Conservation (phyloP, 129 eudicot genomes). For the Sambucus nigra region DNA sequence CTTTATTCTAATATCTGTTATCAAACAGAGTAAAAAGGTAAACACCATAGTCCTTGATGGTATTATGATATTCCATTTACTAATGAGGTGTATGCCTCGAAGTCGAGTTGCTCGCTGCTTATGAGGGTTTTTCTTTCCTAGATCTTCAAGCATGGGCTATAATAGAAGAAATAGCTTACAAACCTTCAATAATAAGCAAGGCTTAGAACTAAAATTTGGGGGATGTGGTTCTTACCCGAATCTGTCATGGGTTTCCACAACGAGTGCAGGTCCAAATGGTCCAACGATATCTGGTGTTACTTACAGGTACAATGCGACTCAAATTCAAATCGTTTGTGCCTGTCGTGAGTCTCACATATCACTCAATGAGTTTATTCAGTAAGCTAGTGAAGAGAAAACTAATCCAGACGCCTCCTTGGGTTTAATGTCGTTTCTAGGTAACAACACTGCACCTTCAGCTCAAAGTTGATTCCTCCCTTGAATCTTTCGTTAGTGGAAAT, state of each 20-base stretch:
- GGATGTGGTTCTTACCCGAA: slow-evolving; percentile 76
- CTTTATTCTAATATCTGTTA: too few species aligned
- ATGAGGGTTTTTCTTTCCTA: too few species aligned
- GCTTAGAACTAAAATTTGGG: slow-evolving; percentile 72
- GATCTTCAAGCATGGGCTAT: too few species aligned
- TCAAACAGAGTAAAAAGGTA: too few species aligned
- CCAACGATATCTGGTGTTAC: slow-evolving; percentile 81
- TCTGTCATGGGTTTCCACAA: slow-evolving; percentile 89
- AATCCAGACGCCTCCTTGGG: slow-evolving; percentile 19
- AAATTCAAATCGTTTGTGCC: slow-evolving; percentile 75
- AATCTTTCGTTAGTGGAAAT: too few species aligned
- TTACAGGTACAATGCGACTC: slow-evolving; percentile 59
- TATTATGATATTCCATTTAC: too few species aligned
- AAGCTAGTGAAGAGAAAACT: slow-evolving; percentile 54
- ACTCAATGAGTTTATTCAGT: slow-evolving; percentile 72
- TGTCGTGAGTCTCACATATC: slow-evolving; percentile 86
- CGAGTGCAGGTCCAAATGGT: slow-evolving; percentile 70
- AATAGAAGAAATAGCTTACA: too few species aligned
- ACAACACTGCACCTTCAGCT: slow-evolving; percentile 66
- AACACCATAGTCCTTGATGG: too few species aligned
- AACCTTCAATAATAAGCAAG: too few species aligned
- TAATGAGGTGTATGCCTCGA: too few species aligned
- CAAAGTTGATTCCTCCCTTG: slow-evolving; percentile 57
- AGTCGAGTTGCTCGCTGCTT: too few species aligned
- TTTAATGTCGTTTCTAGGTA: slow-evolving; percentile 28